Base-by-base conservation (phyloP, 139 green algal genomes). In the Raphidocelis subcapitata region DNA sequence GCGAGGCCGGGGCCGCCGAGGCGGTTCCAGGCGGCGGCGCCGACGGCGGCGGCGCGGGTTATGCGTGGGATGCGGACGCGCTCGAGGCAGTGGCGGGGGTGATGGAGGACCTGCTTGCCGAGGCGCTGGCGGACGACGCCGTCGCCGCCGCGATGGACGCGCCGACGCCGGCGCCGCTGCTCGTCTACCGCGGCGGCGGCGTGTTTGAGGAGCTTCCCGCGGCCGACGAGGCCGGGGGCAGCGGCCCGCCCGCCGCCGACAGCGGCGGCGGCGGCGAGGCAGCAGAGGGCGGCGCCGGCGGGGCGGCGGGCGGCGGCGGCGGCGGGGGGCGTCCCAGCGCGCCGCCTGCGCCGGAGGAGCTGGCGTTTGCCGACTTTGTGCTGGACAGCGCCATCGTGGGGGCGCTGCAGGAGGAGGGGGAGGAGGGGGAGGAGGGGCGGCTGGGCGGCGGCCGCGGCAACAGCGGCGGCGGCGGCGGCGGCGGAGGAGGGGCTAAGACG, bases 321-420 rank as follows among this genome's bases (percentile, higher is more conserved):
- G 35, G 20, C 10, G 3, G 61, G 26, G 21, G 61, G 15, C 18
- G 35, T 32, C 24, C n/a, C 65, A 72, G 47, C 66, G 20, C 16
- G 26, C 23, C 26, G 55, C n/a, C 37, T 28, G 0, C 18, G 35
- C 56, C 65, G 41, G 65, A 84, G 18, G 68, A 84, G n/a, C 72
- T 72, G 46, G 69, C 36, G 0, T 82, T 86, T 79, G 73, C 64
- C 15, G 74, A 86, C 20, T 82, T 76, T 69, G 81, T 86, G 28
- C 35, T 86, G 24, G 73, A 82, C 3, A 84, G 56, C n/a, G 77
- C 72, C 24, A 41, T 79, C 16, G 66, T 72, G 35, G 51, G 64
- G 5, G 16, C 77, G 54, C 56, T 82, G 24, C 51, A 75, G 63
- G 76, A n/a, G n/a, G n/a, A n/a, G n/a, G n/a, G n/a, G n/a, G n/a